phyloP scores from a whole-genome alignment of 2,329 filamentous ascomycete species.

The Colletotrichum cereale region DNA sequence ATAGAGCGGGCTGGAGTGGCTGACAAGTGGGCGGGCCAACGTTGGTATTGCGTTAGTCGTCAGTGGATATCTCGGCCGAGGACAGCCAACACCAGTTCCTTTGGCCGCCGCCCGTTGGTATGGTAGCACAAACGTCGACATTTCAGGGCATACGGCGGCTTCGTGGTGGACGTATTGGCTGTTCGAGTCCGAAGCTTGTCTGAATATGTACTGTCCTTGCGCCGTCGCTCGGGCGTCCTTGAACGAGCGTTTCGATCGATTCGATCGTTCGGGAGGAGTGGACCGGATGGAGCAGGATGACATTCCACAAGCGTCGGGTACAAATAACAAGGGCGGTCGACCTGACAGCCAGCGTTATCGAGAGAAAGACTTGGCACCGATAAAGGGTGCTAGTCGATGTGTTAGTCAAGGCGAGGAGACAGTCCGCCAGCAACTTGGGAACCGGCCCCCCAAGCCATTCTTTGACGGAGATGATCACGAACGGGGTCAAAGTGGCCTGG shows the following conservation, averaged over 20 bases:
- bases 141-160: neutral
- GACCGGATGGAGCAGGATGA: constrained; percentile 6
- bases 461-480: constrained; percentile 17
- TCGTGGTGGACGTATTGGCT: constrained; percentile 2
- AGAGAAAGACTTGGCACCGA: constrained; percentile 8
- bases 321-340: constrained; percentile 19
- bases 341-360: constrained; percentile 13
- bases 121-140: constrained; percentile 5
- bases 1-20: constrained; percentile 23
- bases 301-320: constrained; percentile 9
- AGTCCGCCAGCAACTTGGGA: constrained; percentile 27
- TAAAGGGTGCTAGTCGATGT: constrained; percentile 14
- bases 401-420: constrained; percentile 31
- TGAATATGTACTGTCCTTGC: neutral
- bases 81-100: neutral
- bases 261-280: constrained; percentile 1
- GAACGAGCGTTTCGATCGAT: constrained; percentile 2
- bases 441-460: constrained; percentile 19
- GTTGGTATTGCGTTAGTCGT: constrained; percentile 5
- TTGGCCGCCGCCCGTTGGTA: neutral
- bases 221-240: constrained; percentile 1
- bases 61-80: constrained; percentile 19
- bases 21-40: constrained; percentile 21
- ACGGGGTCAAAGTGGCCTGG: constrained; percentile 26
- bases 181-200: neutral